Base-by-base conservation (phyloP, 1,284 basidiomycete genomes). In the Cryptococcus maquisensis region DNA sequence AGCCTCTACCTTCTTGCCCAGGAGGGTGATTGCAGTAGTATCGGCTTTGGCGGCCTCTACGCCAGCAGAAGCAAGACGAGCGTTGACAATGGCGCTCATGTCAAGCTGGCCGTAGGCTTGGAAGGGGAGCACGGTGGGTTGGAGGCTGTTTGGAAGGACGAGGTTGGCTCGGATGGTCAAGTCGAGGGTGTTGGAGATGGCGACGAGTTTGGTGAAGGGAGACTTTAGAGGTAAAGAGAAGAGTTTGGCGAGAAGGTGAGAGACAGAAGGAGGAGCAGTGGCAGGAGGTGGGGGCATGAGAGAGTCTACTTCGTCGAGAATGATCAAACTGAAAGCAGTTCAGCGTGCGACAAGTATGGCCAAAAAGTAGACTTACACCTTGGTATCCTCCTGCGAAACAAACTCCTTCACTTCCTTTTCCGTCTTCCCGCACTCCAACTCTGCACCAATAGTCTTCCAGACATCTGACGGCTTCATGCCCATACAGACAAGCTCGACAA, bases 171-270 rank as follows among this genome's bases (percentile, higher is more conserved):
- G 72, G 16, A 72, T 60, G 10, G 76, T 75, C 9, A 77, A 63
- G 57, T 77, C 75, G 48, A 78, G 70, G 15, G 74, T 76, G 64
- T 77, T 76, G 52, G 74, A 73, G 59, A 76, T 78, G 52, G 72
- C 68, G 43, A 77, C 64, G 23, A 77, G 61, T 53, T 74, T 73
- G 61, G 74, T 56, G n/a, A 63, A 57, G 9, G 57, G 46, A 3
- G 64, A 67, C 3, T 60, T 40, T 3, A 64, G 57, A 1, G 75
- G 74, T 5, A 77, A 64, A 9, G 68, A 63, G 57, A 78, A 75
- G 21, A 78, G 63, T 37, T 71, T 69, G 21, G 65, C 63, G 35
- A 77, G 67, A 7, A 72, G 68, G 47, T 75, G 74, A 3, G 71
- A 69, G 18, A 62, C 68, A 21, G 71, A 60, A 2, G 71, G 63